Evolutionary conservation across 371 early-diverging fungal genomes (phyloP).

Genomic region (Mortierella sp.): DNA sequence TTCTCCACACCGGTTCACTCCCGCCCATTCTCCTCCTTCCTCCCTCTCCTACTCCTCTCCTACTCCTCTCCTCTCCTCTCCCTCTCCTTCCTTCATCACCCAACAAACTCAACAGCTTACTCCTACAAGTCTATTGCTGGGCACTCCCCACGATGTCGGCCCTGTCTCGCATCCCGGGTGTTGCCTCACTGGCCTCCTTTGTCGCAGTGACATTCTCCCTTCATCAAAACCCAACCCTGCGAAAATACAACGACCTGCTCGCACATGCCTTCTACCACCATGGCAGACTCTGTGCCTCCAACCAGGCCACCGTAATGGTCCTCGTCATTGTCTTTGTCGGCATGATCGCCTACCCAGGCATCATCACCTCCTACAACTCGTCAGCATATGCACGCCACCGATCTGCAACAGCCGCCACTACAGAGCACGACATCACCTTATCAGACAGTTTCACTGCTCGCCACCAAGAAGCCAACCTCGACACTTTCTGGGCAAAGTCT

Average conservation of each 20-base stretch:
- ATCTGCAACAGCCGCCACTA: constrained; percentile 56
- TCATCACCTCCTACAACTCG: constrained; percentile 55
- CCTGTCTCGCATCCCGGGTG: constrained; percentile 50
- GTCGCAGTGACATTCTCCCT: constrained; percentile 42
- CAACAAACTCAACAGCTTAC: not conserved
- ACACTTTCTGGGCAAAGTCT: constrained; percentile 35
- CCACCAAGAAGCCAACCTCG: constrained; percentile 58
- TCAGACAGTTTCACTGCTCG: constrained; percentile 21
- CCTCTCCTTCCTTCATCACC: not conserved
- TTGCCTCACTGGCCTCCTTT: constrained; percentile 32
- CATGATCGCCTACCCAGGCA: constrained; percentile 67
- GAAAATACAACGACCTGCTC: constrained; percentile 47
- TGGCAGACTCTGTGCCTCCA: constrained; percentile 72
- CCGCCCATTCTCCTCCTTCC: not conserved
- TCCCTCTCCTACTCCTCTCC: not conserved
- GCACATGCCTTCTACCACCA: constrained; percentile 72
- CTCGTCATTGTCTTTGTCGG: constrained; percentile 66
- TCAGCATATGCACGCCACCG: constrained; percentile 41
- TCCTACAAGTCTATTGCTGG: constrained; percentile 64
- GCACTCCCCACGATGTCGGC: constrained; percentile 73
- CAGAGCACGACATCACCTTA: constrained; percentile 45
- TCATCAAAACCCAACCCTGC: constrained; percentile 40
- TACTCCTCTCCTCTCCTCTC: not conserved
- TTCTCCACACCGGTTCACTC: not conserved
- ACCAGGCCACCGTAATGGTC: constrained; percentile 64